Evolutionary conservation across 768 basidiomycete genomes (phyloP).

Genomic region (Leccinum variicolor): DNA sequence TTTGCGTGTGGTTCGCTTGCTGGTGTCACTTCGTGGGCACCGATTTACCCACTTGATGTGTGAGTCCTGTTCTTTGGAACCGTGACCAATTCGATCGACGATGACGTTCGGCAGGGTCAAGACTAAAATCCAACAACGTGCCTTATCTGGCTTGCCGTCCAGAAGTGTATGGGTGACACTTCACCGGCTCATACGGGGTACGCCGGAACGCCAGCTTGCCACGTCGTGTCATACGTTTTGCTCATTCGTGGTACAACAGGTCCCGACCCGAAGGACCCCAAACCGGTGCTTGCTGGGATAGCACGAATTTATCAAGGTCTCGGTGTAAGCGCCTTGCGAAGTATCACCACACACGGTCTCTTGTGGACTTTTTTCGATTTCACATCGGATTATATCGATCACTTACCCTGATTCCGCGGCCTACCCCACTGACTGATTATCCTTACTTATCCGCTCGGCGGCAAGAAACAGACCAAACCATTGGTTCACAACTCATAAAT

Average conservation of each 20-base stretch:
- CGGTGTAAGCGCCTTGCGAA: slow-evolving; percentile 89
- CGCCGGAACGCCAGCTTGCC: slow-evolving; percentile 4
- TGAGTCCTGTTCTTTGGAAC: slow-evolving; percentile 35
- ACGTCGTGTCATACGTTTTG: not conserved
- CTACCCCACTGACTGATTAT: slow-evolving; percentile 5
- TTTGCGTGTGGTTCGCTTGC: slow-evolving; percentile 90
- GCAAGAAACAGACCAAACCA: slow-evolving; percentile 4
- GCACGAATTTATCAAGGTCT: slow-evolving; percentile 89
- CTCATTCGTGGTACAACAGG: slow-evolving; percentile 40
- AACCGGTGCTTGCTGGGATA: slow-evolving; percentile 72
- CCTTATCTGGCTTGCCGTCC: slow-evolving; percentile 73
- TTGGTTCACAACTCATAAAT: slow-evolving; percentile 10
- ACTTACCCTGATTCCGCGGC: slow-evolving; percentile 36
- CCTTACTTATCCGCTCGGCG: slow-evolving; percentile 10
- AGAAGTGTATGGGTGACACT: slow-evolving; percentile 74
- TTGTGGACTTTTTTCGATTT: slow-evolving; percentile 93
- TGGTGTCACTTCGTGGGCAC: slow-evolving; percentile 85
- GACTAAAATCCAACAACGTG: slow-evolving; percentile 94
- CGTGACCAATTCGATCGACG: not conserved
- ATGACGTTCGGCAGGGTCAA: slow-evolving; percentile 57
- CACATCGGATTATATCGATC: slow-evolving; percentile 70
- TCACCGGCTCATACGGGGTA: slow-evolving; percentile 77
- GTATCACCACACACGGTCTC: slow-evolving; percentile 90
- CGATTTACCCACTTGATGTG: slow-evolving; percentile 96
- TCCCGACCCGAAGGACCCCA: slow-evolving; percentile 74